Conservation (phyloP, 805 yeast species). For the Ogataea pilisensis region DNA sequence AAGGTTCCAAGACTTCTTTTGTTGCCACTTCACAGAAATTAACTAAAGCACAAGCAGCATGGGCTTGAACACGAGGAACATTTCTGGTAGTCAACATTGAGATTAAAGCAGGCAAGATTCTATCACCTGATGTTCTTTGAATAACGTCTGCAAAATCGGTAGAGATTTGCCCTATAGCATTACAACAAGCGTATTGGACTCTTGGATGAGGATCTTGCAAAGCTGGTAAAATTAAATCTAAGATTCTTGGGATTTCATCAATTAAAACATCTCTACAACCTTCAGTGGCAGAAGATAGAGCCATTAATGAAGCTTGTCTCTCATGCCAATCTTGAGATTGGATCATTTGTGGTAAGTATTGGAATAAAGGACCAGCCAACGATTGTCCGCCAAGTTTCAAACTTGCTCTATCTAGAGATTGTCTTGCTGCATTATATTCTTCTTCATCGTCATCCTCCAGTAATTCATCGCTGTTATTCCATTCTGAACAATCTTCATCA, state of each 20-base stretch:
- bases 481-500: slow-evolving; percentile 70
- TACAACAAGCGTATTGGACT: slow-evolving; percentile 96
- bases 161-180: slow-evolving; percentile 93
- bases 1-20: slow-evolving; percentile 87
- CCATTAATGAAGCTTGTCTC: slow-evolving; percentile 96
- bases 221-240: slow-evolving; percentile 84
- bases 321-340: slow-evolving; percentile 82
- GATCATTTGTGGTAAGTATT: slow-evolving; percentile 80
- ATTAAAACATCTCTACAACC: slow-evolving; percentile 91
- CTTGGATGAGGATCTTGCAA: slow-evolving; percentile 84
- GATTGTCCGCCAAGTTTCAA: slow-evolving; percentile 78
- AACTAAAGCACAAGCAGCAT: slow-evolving; percentile 97
- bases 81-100: slow-evolving; percentile 69
- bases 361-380: slow-evolving; percentile 82
- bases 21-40: slow-evolving; percentile 91
- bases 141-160: slow-evolving; percentile 92
- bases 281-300: slow-evolving; percentile 93
- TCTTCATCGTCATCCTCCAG: slow-evolving; percentile 81
- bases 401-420: slow-evolving; percentile 88
- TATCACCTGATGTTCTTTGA: slow-evolving; percentile 74
- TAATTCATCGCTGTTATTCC: slow-evolving; percentile 77
- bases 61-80: slow-evolving; percentile 92
- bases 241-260: slow-evolving; percentile 71
- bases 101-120: slow-evolving; percentile 83
- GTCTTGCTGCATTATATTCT: slow-evolving; percentile 89